Base-by-base conservation (phyloP, 2,329 filamentous ascomycete species). In the Lachnum nothofagi region DNA sequence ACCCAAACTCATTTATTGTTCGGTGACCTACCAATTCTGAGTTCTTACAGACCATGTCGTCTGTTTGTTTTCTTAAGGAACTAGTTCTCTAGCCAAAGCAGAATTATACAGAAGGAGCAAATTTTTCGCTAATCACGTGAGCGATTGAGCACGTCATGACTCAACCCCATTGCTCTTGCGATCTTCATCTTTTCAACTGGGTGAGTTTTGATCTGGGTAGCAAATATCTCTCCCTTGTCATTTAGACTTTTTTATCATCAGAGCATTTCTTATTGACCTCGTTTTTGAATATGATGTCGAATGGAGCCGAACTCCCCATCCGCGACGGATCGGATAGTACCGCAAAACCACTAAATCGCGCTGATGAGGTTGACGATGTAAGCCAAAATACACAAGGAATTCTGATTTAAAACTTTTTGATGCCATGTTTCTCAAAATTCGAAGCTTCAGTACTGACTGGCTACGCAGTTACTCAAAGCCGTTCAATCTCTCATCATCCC, bases 401-500 rank as follows among this genome's bases (percentile, higher is more conserved):
- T 20, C 23, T 24, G 12, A 12, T 2, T 4, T 14, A 27, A 24
- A 14, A 41, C 17, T 37, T 17, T 27, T 34, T 5, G 27, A 38
- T 17, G 25, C 3, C 27, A 19, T 38, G 55, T 51, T 25, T 14
- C 5, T 31, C 29, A 10, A 31, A 12, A 4, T 4, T n/a, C 10
- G 5, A 12, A 2, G 5, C 29, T 2, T 31, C n/a, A 35, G 8
- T 35, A 54, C 53, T 49, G 12, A 53, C 14, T 29, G 17, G 24
- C 4, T 14, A 4, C n/a, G 38, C 57, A 90, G 86, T 76, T 90
- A 40, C 75, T 90, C 42, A 72, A 77, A 47, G 78, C 84, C 3
- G 78, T 91, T 42, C 79, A 84, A 67, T 70, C 74, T 7, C 73
- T 89, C 46, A 78, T 91, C 49, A 70, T 89, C 17, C 82, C 83